These are phyloP conservation scores for Fusarium armeniacum DNA, from an alignment of 2,329 filamentous ascomycete species.

Conservation along the genomic window DNA sequence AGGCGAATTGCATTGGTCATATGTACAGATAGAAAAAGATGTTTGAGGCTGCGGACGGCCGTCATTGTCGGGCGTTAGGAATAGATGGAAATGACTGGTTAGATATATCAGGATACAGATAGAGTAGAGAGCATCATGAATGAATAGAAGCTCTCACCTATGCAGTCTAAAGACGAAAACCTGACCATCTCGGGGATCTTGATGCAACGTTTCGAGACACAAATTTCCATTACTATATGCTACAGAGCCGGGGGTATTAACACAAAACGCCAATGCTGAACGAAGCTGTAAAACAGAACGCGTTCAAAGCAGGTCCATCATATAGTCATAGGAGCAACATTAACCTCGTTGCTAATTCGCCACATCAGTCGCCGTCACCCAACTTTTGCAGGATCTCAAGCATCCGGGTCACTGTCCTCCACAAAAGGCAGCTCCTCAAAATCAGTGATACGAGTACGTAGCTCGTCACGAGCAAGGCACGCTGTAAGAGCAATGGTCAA, in stretches of 20 bases:
- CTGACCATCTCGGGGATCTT: background rate
- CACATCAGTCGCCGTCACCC: background rate
- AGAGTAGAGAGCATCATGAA: constrained; percentile 49
- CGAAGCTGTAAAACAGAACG: constrained; percentile 23
- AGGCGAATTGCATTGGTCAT: constrained; percentile 45
- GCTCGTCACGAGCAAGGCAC: constrained; percentile 59
- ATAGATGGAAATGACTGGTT: constrained; percentile 47
- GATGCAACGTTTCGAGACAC: background rate
- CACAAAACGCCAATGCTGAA: constrained; percentile 6
- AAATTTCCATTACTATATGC: constrained; percentile 9
- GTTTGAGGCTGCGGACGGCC: constrained; percentile 38
- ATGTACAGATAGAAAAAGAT: constrained; percentile 49
- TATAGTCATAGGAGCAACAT: background rate
- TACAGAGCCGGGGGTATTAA: constrained; percentile 10
- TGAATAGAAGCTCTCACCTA: constrained; percentile 45
- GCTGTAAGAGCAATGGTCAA: constrained; percentile 58
- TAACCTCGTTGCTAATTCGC: background rate
- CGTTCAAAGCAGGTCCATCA: constrained; percentile 4
- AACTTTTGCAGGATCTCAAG: constrained; percentile 43
- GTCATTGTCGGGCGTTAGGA: constrained; percentile 53
- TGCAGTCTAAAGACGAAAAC: background rate
- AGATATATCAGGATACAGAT: constrained; percentile 46
- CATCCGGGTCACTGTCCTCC: constrained; percentile 58
- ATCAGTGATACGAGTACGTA: constrained; percentile 53
- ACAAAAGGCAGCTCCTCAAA: constrained; percentile 53